Conservation (phyloP, 2,329 filamentous ascomycete genomes). For the Fusarium foetens region DNA sequence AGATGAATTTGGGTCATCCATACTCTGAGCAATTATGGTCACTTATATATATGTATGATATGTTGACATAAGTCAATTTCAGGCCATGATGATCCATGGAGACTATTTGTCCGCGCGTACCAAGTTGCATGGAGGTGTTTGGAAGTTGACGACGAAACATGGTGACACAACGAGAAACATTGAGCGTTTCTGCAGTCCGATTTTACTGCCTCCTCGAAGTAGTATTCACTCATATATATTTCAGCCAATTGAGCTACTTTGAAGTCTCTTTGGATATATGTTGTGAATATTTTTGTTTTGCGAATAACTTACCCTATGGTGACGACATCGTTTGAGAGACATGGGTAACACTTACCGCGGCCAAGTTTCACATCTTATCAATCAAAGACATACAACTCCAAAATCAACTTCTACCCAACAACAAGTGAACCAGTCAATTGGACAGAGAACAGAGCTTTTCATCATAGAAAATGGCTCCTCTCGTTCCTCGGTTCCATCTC, state of each 20-base stretch:
- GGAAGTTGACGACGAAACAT: background rate
- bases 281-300: background rate
- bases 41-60: background rate
- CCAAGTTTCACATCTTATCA: conserved; percentile 19
- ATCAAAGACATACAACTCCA: conserved; percentile 1
- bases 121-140: background rate
- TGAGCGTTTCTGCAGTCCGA: background rate
- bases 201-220: background rate
- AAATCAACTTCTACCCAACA: background rate
- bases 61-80: background rate
- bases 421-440: background rate
- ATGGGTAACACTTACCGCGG: background rate
- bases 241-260: background rate
- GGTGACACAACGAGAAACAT: background rate
- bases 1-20: background rate
- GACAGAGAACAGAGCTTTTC: background rate
- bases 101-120: background rate
- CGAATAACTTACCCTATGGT: conserved; percentile 19
- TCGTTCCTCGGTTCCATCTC: conserved; percentile 69
- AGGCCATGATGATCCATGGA: background rate
- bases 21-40: background rate
- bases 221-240: background rate
- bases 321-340: conserved; percentile 24
- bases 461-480: conserved; percentile 54
- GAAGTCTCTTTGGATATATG: background rate